These are phyloP conservation scores for Sarocladiaceae sp. DNA, from an alignment of 2,329 filamentous ascomycete genomes.

Conservation along the genomic window DNA sequence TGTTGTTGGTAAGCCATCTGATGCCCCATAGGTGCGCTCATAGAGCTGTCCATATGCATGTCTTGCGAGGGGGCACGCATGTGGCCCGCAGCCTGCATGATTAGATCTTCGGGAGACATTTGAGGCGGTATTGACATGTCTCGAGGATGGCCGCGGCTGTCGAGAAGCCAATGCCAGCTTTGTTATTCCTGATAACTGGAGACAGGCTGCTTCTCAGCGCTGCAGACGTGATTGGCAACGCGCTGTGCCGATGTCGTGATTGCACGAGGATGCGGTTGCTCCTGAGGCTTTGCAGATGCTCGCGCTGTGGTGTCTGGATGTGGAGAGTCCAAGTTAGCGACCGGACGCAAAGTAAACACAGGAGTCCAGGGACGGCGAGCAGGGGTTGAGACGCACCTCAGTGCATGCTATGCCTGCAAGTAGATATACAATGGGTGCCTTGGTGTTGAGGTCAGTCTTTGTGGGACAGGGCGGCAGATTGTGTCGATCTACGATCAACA, in stretches of 20 bases:
- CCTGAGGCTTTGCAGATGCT: constrained; percentile 32
- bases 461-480: constrained; percentile 22
- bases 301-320: constrained; percentile 4
- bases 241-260: constrained; percentile 54
- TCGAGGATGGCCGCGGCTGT: constrained; percentile 36
- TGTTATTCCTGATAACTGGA: constrained; percentile 9
- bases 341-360: neutral
- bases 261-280: constrained; percentile 47
- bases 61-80: constrained; percentile 46
- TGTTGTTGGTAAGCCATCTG: constrained; percentile 22
- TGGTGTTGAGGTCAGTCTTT: constrained; percentile 26
- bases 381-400: constrained; percentile 7
- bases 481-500: constrained; percentile 30
- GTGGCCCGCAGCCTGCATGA: constrained; percentile 51
- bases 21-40: constrained; percentile 37
- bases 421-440: constrained; percentile 14
- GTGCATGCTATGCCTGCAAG: neutral
- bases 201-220: constrained; percentile 25
- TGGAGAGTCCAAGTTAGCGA: constrained; percentile 4
- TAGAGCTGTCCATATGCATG: constrained; percentile 40
- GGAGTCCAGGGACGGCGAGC: neutral
- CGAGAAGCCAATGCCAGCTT: constrained; percentile 21
- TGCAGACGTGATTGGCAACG: constrained; percentile 41
- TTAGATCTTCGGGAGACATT: constrained; percentile 53
- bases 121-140: constrained; percentile 36